Conservation (phyloP, 202 grass and related monocot species). For the Hordeum pubiflorum region DNA sequence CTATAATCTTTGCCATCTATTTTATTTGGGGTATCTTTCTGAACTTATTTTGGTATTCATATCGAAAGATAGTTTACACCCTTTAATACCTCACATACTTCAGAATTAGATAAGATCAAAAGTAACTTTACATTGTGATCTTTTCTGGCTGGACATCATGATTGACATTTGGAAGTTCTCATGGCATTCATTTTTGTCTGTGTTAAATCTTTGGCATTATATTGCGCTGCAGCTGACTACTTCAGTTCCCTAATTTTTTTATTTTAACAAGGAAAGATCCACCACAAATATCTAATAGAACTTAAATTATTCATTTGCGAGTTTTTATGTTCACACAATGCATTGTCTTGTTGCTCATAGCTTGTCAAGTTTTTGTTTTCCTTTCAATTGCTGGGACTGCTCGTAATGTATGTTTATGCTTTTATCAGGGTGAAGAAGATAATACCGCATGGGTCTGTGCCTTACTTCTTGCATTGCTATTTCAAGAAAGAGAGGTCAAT, state of each 20-base stretch:
- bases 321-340: neutral
- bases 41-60: constrained; percentile 14
- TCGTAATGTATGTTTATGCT: constrained; percentile 23
- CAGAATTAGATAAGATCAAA: neutral
- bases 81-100: neutral
- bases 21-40: neutral
- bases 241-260: neutral
- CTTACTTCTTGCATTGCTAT: constrained; percentile 81
- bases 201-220: constrained; percentile 3
- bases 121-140: constrained; percentile 5
- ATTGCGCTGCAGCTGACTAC: constrained; percentile 5
- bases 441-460: constrained; percentile 86
- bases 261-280: neutral
- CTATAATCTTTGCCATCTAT: neutral
- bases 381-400: neutral
- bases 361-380: constrained; percentile 14
- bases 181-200: neutral
- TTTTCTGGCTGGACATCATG: neutral
- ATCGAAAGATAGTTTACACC: neutral
- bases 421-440: constrained; percentile 86
- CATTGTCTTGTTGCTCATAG: constrained; percentile 1
- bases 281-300: constrained; percentile 10
- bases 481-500: constrained; percentile 92
- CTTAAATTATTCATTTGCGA: neutral
- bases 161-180: neutral